phyloP scores from a whole-genome alignment of 1,284 basidiomycete genomes.

The Malassezia psittaci region DNA sequence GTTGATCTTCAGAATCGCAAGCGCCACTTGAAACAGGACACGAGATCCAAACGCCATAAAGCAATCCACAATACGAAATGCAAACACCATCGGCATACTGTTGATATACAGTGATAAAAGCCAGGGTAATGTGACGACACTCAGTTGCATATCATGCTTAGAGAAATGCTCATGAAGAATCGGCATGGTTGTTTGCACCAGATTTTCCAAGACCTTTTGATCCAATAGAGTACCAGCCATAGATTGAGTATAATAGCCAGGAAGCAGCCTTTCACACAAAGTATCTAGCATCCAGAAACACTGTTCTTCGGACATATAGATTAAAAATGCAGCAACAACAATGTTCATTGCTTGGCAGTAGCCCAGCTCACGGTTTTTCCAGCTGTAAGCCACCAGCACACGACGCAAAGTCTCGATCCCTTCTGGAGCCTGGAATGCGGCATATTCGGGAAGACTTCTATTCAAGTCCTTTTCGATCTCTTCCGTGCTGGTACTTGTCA shows the following conservation, averaged over 20 bases:
- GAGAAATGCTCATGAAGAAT: slow-evolving; percentile 88
- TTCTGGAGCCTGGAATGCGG: slow-evolving; percentile 37
- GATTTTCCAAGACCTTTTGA: slow-evolving; percentile 91
- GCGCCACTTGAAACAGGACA: slow-evolving; percentile 87
- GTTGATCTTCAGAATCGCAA: slow-evolving; percentile 96
- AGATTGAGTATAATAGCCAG: slow-evolving; percentile 96
- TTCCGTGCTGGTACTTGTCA: slow-evolving; percentile 79
- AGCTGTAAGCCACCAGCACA: slow-evolving; percentile 91
- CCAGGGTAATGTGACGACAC: slow-evolving; percentile 94
- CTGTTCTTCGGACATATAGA: slow-evolving; percentile 98
- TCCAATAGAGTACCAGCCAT: slow-evolving; percentile 98
- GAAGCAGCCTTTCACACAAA: slow-evolving; percentile 82
- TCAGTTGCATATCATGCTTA: slow-evolving; percentile 85
- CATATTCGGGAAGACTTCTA: slow-evolving; percentile 52
- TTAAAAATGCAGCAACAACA: slow-evolving; percentile 71
- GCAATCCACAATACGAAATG: slow-evolving; percentile 96
- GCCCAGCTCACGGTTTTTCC: slow-evolving; percentile 75
- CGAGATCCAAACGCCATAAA: slow-evolving; percentile 99
- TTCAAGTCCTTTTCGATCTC: slow-evolving; percentile 99
- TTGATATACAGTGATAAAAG: slow-evolving; percentile 85
- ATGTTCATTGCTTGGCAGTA: slow-evolving; percentile 56
- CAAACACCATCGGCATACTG: slow-evolving; percentile 98
- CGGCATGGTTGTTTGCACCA: slow-evolving; percentile 67
- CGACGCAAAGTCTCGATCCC: slow-evolving; percentile 60
- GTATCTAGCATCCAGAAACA: slow-evolving; percentile 96